Percentiles rank a stretch among this genome's conserved stretches.
Evolutionary conservation across 805 yeast genomes (phyloP).

Genomic region (Starmerella apicola): DNA sequence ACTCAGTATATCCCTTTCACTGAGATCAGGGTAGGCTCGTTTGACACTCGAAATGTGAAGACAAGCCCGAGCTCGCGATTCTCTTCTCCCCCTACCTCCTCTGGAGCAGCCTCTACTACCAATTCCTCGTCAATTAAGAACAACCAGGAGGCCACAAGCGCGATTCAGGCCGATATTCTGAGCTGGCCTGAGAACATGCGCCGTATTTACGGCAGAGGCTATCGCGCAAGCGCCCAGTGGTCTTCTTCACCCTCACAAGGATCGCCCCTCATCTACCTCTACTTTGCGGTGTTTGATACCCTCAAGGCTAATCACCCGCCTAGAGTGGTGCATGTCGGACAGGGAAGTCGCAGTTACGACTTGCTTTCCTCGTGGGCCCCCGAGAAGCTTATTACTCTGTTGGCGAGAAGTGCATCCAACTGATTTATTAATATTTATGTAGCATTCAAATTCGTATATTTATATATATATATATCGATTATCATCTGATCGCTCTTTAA

Average conservation of each 20-base stretch:
- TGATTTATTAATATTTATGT: background rate
- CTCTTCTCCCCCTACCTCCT: slow-evolving; percentile 7
- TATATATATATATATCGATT: no score
- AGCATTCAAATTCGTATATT: no score
- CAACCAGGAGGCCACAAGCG: slow-evolving; percentile 7
- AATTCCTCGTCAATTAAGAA: slow-evolving; percentile 1
- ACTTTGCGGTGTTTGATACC: slow-evolving; percentile 25
- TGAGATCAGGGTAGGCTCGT: slow-evolving; percentile 37
- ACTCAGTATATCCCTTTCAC: slow-evolving; percentile 34
- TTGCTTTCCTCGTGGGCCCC: slow-evolving; percentile 23
- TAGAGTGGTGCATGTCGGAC: slow-evolving; percentile 26
- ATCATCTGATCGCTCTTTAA: no score
- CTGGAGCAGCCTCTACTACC: slow-evolving; percentile 1
- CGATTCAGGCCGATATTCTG: slow-evolving; percentile 31
- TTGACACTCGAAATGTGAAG: slow-evolving; percentile 27
- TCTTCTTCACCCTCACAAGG: background rate
- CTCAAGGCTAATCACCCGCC: slow-evolving; percentile 22
- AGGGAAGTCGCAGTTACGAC: slow-evolving; percentile 26
- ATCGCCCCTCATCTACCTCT: slow-evolving; percentile 23
- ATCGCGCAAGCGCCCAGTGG: slow-evolving; percentile 23
- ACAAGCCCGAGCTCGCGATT: slow-evolving; percentile 1
- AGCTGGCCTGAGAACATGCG: slow-evolving; percentile 32
- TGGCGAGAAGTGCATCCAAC: background rate
- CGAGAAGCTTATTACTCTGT: slow-evolving; percentile 21
- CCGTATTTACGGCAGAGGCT: slow-evolving; percentile 28